Base-by-base conservation (phyloP, 2,329 filamentous ascomycete species). In the Septoria linicola region DNA sequence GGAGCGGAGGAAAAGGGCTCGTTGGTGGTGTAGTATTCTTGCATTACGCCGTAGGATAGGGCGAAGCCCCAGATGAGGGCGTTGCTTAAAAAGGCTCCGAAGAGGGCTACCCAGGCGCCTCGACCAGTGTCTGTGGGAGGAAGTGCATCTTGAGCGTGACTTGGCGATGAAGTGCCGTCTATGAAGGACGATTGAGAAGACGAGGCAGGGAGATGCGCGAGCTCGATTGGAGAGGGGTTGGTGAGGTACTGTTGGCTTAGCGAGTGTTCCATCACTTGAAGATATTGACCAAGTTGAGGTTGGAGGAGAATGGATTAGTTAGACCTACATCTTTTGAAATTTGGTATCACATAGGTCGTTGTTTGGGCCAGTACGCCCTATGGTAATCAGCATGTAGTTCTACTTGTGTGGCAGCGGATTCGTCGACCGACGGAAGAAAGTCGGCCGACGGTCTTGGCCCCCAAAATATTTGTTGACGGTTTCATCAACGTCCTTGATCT, bases 91-190 rank as follows among this genome's bases (percentile, higher is more conserved):
- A 63, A 67, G 43, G 73, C 73, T 0, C 74, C 77, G 11, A 72
- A 69, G 4, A 81, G 64, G 56, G 79, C 77, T 11, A 78, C 49
- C 66, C 70, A 75, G 16, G 72, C 72, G 27, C 63, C 50, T 47
- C 63, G 66, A 4, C 72, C 72, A 45, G 67, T 49, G 52, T 73
- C 70, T 14, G 68, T 63, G 2, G 67, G 67, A n/a, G 70, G 69
- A 2, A 71, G 54, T 5, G 49, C 49, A 31, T 47, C 30, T 46
- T 51, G 49, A 19, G 42, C 41, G 21, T 48, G 34, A 25, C 16
- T 39, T 4, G 44, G 35, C 1, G 34, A 27, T 3, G 25, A 21
- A 3, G 17, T 16, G 23, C 13, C 8, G 11, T 40, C 25, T 13
- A 7, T 30, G 17, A 10, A n/a, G 8, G 34, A 39, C 11, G 23